Evolutionary conservation across 2,329 filamentous ascomycete genomes (phyloP).

Genomic region (Scedosporium minutisporum): DNA sequence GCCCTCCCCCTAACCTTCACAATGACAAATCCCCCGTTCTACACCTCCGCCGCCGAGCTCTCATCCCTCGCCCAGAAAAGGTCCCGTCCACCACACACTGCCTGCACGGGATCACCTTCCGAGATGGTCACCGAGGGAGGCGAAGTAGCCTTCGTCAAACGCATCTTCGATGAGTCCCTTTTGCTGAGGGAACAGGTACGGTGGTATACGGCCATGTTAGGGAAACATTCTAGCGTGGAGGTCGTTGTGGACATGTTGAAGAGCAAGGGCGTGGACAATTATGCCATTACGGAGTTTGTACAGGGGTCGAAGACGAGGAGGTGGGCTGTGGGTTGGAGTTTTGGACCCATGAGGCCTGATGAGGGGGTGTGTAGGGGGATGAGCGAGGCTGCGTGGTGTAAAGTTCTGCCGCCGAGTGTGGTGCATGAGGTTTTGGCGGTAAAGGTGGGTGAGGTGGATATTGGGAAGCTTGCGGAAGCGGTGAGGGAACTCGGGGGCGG

Average conservation of each 20-base stretch:
- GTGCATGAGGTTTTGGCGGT: slow-evolving; percentile 34
- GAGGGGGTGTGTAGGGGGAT: slow-evolving; percentile 34
- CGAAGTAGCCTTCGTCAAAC: slow-evolving; percentile 63
- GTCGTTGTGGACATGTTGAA: slow-evolving; percentile 50
- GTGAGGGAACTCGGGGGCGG: slow-evolving; percentile 37
- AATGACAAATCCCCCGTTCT: slow-evolving; percentile 96
- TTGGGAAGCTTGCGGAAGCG: slow-evolving; percentile 24
- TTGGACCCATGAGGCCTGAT: slow-evolving; percentile 54
- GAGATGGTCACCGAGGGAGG: slow-evolving; percentile 84
- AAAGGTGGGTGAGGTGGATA: slow-evolving; percentile 27
- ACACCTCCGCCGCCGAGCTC: slow-evolving; percentile 64
- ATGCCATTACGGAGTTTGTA: slow-evolving; percentile 69
- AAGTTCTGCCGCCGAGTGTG: slow-evolving; percentile 32
- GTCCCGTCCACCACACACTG: slow-evolving; percentile 55
- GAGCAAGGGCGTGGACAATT: slow-evolving; percentile 57
- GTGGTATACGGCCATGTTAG: slow-evolving; percentile 91
- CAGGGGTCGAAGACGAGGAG: slow-evolving; percentile 70
- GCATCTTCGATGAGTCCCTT: slow-evolving; percentile 63
- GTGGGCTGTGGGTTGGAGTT: slow-evolving; percentile 89
- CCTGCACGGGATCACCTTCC: slow-evolving; percentile 63
- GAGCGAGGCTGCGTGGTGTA: slow-evolving; percentile 28
- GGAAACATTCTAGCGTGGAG: slow-evolving; percentile 63
- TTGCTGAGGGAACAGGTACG: slow-evolving; percentile 49
- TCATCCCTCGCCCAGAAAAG: slow-evolving; percentile 55
- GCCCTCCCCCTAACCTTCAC: slow-evolving; percentile 61